Conservation (phyloP, 2,329 filamentous ascomycete species). For the Emmonsiellopsis sp. region DNA sequence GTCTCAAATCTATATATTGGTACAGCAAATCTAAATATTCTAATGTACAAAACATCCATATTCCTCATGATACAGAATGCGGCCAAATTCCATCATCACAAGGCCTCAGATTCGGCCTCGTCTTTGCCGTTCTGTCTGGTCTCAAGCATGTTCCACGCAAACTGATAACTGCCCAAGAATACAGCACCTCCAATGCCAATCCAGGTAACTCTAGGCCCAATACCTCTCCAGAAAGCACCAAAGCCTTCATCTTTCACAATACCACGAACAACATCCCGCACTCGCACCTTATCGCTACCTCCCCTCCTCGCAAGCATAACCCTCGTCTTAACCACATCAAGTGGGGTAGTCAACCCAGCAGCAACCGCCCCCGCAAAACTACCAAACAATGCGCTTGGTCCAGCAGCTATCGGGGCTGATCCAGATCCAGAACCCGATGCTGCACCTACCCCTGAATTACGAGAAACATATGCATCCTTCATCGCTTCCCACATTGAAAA, state of each 20-base stretch:
- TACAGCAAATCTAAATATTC: neutral
- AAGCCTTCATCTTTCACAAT: slow-evolving; percentile 47
- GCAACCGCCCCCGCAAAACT: slow-evolving; percentile 75
- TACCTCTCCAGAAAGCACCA: slow-evolving; percentile 38
- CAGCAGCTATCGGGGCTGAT: slow-evolving; percentile 48
- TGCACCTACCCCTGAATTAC: slow-evolving; percentile 32
- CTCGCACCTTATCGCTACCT: slow-evolving; percentile 42
- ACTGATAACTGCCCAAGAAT: slow-evolving; percentile 89
- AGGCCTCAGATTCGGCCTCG: slow-evolving; percentile 6
- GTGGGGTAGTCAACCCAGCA: slow-evolving; percentile 77
- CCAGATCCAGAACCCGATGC: slow-evolving; percentile 13
- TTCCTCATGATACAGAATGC: neutral
- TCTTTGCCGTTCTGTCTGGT: slow-evolving; percentile 19
- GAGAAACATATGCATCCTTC: slow-evolving; percentile 48
- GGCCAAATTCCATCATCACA: neutral
- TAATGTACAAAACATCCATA: neutral
- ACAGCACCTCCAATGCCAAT: slow-evolving; percentile 91
- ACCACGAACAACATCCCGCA: slow-evolving; percentile 46
- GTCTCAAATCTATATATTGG: neutral
- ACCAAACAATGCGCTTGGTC: slow-evolving; percentile 77
- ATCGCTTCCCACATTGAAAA: slow-evolving; percentile 94
- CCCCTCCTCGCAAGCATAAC: slow-evolving; percentile 78
- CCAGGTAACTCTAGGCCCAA: slow-evolving; percentile 81
- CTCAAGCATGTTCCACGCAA: slow-evolving; percentile 65
- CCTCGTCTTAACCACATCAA: slow-evolving; percentile 94